Evolutionary conservation across 176 grass and related monocot species (phyloP).

Genomic region (Rhynchospora pubera): DNA sequence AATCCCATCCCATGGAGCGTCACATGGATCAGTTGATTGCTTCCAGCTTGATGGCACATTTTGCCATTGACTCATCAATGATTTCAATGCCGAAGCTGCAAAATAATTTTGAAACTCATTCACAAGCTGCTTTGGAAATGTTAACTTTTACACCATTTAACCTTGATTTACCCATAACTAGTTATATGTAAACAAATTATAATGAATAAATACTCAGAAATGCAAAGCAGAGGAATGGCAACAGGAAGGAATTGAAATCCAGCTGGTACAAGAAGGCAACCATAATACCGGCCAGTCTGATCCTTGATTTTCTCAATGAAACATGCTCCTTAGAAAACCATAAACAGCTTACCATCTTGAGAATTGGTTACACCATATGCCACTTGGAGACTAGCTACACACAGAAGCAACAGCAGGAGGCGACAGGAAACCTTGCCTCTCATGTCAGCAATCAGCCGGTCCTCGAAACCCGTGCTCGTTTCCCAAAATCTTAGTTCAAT

Average conservation of each 20-base stretch:
- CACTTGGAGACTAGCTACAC: slow-evolving; percentile 29
- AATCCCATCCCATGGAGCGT: slow-evolving; percentile 75
- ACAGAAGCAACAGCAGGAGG: slow-evolving; percentile 45
- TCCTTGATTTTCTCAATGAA: slow-evolving; percentile 7
- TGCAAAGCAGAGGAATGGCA: neutral
- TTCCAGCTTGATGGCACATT: slow-evolving; percentile 68
- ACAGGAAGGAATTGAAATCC: slow-evolving; percentile 25
- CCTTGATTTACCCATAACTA: neutral
- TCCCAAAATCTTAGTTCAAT: neutral
- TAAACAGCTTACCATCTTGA: slow-evolving; percentile 65
- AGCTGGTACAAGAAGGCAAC: neutral
- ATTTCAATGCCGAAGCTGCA: slow-evolving; percentile 52
- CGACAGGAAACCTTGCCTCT: slow-evolving; percentile 17
- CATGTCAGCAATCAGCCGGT: neutral
- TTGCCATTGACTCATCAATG: slow-evolving; percentile 49
- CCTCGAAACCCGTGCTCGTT: neutral
- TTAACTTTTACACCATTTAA: neutral
- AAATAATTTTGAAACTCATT: neutral
- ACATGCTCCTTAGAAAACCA: neutral
- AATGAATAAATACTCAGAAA: neutral
- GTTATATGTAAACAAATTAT: neutral
- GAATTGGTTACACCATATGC: slow-evolving; percentile 39
- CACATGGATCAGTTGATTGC: slow-evolving; percentile 56
- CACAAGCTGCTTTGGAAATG: neutral
- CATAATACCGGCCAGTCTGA: neutral